Evolutionary conservation across 805 yeast genomes (phyloP), one percentile per base, ranked within the genome.

Genomic region (Starmerella bombi): DNA sequence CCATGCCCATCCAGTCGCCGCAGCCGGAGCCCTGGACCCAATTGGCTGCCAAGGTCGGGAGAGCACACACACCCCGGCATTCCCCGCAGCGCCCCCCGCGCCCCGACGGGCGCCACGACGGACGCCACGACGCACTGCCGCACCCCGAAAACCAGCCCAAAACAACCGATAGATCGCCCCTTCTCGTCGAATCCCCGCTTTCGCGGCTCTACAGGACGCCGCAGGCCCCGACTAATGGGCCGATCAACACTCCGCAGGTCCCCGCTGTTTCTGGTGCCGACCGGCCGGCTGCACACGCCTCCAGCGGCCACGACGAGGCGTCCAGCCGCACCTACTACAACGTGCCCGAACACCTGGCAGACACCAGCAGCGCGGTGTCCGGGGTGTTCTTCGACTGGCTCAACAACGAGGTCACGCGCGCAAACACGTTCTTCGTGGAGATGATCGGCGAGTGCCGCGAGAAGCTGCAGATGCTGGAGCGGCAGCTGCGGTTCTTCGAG

Each of bases 381-480:
- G 47, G 56, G 3, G 70, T 69, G 38, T 84, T 83, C 48, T 47
- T 67, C n/a, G 55, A 51, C 2, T 83, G 93, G 93, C 66, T 83
- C 4, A 78, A 80, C 40, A 39, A 50, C 0, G 79, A 83, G 55
- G 61, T 77, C 20, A 47, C 38, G 3, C 79, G 75, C 56, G 77
- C 82, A 7, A 75, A 80, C 29, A 36, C 25, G 0, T 83, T 83
- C 52, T 83, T 70, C 56, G 63, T 56, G 33, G 72, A 68, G 23
- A 73, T 69, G 48, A 93, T 81, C 51, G 63, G 65, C 22, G 78
- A 72, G 19, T 74, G 72, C 1, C 65, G 73, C 33, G 72, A 71
- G 42, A 63, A 88, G 42, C 77, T 70, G 49, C 57, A 74, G 10
- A 52, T 77, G 3, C 54, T 83, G 18, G 80, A 79, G 54, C 80